Evolutionary conservation across 2,329 filamentous ascomycete genomes (phyloP).

Genomic region (Colletotrichum euphorbiae): DNA sequence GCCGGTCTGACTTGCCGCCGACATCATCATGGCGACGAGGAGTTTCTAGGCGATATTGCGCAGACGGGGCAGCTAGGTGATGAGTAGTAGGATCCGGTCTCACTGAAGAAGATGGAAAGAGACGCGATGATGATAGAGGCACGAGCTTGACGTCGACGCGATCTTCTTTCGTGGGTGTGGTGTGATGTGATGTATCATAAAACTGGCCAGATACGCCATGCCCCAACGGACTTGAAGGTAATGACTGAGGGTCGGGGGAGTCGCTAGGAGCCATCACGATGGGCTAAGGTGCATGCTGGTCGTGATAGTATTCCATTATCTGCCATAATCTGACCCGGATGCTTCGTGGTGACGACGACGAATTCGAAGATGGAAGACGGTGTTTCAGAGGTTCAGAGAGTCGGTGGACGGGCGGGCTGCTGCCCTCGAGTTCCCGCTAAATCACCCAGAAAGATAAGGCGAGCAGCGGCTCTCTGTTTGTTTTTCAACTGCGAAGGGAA

Average conservation of each 20-base stretch:
- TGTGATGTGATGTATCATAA: constrained; percentile 12
- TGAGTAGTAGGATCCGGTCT: not conserved
- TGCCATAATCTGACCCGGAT: not conserved
- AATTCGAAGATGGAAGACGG: not conserved
- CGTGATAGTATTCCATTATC: constrained; percentile 36
- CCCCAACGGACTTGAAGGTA: constrained; percentile 1
- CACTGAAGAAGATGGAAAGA: constrained; percentile 1
- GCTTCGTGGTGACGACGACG: not conserved
- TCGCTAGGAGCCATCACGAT: constrained; percentile 28
- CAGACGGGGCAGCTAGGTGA: not conserved
- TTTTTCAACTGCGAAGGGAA: too few relatives aligned
- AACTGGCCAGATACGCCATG: constrained; percentile 1
- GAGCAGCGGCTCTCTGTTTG: constrained; percentile 1
- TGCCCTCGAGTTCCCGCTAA: not conserved
- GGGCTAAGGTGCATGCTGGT: constrained; percentile 29
- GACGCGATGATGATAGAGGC: not conserved
- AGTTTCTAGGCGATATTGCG: not conserved
- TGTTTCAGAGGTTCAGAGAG: not conserved
- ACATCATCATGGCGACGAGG: not conserved
- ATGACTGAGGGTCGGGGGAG: constrained; percentile 4
- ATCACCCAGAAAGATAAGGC: not conserved
- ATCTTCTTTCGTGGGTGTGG: constrained; percentile 14
- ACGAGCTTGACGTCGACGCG: not conserved
- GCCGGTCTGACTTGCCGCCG: not conserved
- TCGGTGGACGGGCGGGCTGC: not conserved